Evolutionary conservation across 2,329 filamentous ascomycete species (phyloP).

Genomic region (Fusarium staphyleae): DNA sequence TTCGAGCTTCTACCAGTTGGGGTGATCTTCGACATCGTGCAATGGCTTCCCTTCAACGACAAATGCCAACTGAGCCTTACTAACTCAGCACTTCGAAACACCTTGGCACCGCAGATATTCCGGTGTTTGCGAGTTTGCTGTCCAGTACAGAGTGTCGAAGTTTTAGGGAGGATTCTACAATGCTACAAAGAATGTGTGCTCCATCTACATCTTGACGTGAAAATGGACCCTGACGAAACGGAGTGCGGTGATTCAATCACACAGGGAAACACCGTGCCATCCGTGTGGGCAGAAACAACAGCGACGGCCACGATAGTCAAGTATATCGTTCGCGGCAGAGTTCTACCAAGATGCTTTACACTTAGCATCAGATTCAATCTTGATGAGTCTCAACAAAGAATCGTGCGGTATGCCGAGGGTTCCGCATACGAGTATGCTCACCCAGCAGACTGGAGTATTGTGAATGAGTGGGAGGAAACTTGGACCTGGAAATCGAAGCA

Average conservation of each 20-base stretch:
- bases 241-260: not conserved
- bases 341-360: not conserved
- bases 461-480: not conserved
- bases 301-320: not conserved
- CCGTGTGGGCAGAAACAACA: not conserved
- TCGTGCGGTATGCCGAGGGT: not conserved
- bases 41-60: not conserved
- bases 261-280: not conserved
- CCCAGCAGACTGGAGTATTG: not conserved
- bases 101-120: not conserved
- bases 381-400: not conserved
- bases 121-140: not conserved
- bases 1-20: not conserved
- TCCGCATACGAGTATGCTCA: not conserved
- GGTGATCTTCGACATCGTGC: not conserved
- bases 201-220: not conserved
- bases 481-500: conserved; percentile 4
- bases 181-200: not conserved
- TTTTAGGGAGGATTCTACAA: not conserved
- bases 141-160: not conserved
- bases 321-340: not conserved
- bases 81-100: not conserved
- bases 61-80: not conserved
- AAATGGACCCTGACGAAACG: not conserved
- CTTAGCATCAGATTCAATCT: not conserved